A percentile compares a stretch with the other conserved stretches of the same genome.
Conservation (phyloP, 768 basidiomycete genomes). For the Suillus occidentalis region DNA sequence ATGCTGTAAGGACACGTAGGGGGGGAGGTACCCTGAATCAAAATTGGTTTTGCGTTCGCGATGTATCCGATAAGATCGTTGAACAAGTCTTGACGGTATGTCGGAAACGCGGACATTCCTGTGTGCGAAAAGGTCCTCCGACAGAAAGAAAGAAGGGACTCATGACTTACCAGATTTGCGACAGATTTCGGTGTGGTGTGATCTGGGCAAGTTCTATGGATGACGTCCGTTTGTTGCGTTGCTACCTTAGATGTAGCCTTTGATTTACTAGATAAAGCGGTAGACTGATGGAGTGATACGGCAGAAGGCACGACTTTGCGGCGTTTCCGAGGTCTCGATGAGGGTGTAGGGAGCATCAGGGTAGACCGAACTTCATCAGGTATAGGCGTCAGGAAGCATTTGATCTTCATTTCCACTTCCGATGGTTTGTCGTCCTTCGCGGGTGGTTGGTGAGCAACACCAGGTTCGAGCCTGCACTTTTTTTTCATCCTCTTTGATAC, state of each 20-base stretch:
- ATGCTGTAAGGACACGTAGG: background rate
- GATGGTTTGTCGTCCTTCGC: conserved; percentile 1
- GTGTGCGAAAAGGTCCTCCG: background rate
- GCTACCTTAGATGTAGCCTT: background rate
- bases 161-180: conserved; percentile 11
- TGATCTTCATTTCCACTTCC: background rate
- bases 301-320: background rate
- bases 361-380: background rate
- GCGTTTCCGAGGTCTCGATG: background rate
- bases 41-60: conserved; percentile 30
- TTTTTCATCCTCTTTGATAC: background rate
- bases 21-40: conserved; percentile 27
- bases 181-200: conserved; percentile 7
- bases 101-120: background rate
- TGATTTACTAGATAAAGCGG: background rate
- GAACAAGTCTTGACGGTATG: conserved; percentile 6
- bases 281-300: background rate
- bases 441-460: background rate
- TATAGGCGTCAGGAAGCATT: background rate
- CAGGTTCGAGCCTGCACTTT: background rate
- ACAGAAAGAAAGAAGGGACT: background rate
- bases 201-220: conserved; percentile 3
- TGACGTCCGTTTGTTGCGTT: background rate
- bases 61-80: conserved; percentile 28
- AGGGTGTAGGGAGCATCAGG: background rate